phyloP scores from a whole-genome alignment of 805 yeast genomes.

The Yamadazyma insecticola region DNA sequence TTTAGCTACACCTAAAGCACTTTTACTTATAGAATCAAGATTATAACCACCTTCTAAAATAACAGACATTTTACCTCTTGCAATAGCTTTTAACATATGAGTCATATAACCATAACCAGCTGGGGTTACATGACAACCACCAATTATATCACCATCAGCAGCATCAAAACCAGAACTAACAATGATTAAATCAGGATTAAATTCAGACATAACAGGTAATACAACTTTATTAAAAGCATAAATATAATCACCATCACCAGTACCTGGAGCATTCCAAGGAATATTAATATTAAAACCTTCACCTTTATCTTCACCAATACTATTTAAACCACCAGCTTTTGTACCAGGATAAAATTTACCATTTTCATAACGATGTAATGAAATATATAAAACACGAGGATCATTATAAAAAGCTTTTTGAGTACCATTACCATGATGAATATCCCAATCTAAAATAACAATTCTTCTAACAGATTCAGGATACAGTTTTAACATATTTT shows the following conservation, averaged over 20 bases:
- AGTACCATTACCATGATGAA: constrained; percentile 98
- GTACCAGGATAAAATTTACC: constrained; percentile 96
- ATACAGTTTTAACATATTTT: constrained; percentile 70
- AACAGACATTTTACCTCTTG: constrained; percentile 84
- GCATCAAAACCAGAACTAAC: constrained; percentile 97
- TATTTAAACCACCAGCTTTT: constrained; percentile 72
- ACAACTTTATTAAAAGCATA: constrained; percentile 84
- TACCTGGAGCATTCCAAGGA: constrained; percentile 91
- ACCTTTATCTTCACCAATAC: constrained; percentile 82
- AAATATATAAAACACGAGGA: constrained; percentile 85
- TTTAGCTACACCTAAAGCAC: constrained; percentile 90
- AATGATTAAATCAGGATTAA: constrained; percentile 87
- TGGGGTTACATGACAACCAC: constrained; percentile 94
- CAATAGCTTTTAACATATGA: constrained; percentile 79
- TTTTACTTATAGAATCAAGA: constrained; percentile 80
- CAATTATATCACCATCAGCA: constrained; percentile 96
- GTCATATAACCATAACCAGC: constrained; percentile 97
- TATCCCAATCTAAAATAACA: constrained; percentile 93
- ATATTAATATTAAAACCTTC: constrained; percentile 84
- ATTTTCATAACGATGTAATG: constrained; percentile 87
- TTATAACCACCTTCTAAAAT: constrained; percentile 96
- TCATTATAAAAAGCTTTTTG: constrained; percentile 88
- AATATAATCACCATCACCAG: constrained; percentile 92
- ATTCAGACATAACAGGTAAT: constrained; percentile 85
- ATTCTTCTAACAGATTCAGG: constrained; percentile 86